Evolutionary conservation across 2,329 filamentous ascomycete species (phyloP).

Genomic region (Ophiostoma novo-ulmi): DNA sequence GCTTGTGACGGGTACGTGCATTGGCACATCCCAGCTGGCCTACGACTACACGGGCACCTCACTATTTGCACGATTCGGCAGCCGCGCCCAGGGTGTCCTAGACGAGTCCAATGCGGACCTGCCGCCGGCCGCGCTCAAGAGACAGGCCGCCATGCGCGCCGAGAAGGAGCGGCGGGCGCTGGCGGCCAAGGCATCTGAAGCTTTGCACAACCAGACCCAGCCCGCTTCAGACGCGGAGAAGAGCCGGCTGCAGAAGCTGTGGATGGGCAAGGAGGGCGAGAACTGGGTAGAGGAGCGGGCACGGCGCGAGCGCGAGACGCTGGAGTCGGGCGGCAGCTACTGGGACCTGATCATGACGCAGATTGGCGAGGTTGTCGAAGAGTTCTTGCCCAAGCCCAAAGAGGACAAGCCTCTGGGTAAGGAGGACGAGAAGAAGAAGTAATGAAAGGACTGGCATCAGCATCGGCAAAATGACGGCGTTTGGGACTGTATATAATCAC

Average conservation of each 20-base stretch:
- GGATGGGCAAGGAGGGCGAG: slow-evolving; percentile 51
- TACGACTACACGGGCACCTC: slow-evolving; percentile 54
- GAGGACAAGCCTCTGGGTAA: background rate
- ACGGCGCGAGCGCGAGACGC: slow-evolving; percentile 39
- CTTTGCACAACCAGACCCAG: background rate
- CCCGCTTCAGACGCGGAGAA: background rate
- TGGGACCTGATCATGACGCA: slow-evolving; percentile 54
- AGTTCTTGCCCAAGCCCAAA: slow-evolving; percentile 21
- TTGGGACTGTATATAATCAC: slow-evolving; percentile 12
- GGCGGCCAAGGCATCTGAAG: slow-evolving; percentile 35
- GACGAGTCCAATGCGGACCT: slow-evolving; percentile 34
- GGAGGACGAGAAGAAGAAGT: background rate
- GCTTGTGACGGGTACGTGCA: slow-evolving; percentile 47
- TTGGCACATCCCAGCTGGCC: slow-evolving; percentile 51
- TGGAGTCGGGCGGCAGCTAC: slow-evolving; percentile 53
- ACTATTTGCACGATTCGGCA: slow-evolving; percentile 44
- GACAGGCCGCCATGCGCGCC: slow-evolving; percentile 45
- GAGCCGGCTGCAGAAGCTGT: slow-evolving; percentile 44
- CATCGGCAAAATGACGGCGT: background rate
- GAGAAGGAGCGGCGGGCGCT: slow-evolving; percentile 39
- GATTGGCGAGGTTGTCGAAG: slow-evolving; percentile 45
- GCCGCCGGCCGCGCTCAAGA: slow-evolving; percentile 49
- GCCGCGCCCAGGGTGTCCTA: slow-evolving; percentile 35
- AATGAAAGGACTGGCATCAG: background rate
- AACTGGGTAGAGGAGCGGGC: slow-evolving; percentile 50